Conservation (phyloP, 306 rosid genomes). For the Vigna trinervia region DNA sequence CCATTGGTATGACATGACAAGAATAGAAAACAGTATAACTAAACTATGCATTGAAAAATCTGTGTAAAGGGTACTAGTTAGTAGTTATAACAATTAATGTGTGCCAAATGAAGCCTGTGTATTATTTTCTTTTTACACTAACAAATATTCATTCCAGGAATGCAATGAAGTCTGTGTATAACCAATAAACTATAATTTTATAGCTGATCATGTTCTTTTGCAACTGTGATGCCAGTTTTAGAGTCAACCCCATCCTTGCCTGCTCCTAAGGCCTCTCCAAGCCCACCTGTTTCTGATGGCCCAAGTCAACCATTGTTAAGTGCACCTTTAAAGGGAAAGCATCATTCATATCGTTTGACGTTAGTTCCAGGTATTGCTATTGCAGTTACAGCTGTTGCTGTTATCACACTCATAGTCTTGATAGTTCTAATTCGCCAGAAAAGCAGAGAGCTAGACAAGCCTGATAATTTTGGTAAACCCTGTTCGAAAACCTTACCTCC, state of each 20-base stretch:
- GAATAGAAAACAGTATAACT: slow-evolving; percentile 12
- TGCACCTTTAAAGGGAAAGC: slow-evolving; percentile 57
- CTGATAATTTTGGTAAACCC: slow-evolving; percentile 57
- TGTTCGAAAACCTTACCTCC: slow-evolving; percentile 65
- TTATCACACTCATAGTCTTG: slow-evolving; percentile 72
- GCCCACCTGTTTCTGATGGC: slow-evolving; percentile 71
- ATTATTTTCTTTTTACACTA: neutral
- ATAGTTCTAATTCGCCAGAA: slow-evolving; percentile 81
- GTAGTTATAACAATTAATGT: neutral
- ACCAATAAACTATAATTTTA: neutral
- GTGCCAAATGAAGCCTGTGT: slow-evolving; percentile 4
- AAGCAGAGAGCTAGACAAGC: slow-evolving; percentile 74
- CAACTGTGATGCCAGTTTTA: slow-evolving; percentile 57
- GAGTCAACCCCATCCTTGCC: slow-evolving; percentile 63
- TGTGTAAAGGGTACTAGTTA: neutral
- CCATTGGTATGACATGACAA: neutral
- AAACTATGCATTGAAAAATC: slow-evolving; percentile 19
- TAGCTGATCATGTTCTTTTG: slow-evolving; percentile 35
- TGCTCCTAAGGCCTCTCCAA: slow-evolving; percentile 76
- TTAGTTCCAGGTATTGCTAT: slow-evolving; percentile 79
- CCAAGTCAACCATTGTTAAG: slow-evolving; percentile 67
- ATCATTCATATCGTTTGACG: slow-evolving; percentile 72
- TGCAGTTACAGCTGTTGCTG: slow-evolving; percentile 76
- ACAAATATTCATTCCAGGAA: slow-evolving; percentile 8
- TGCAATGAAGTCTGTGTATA: slow-evolving; percentile 22